Evolutionary conservation across 2,329 filamentous ascomycete species (phyloP), one percentile per base, ranked within the genome.

Genomic region (Xylaria digitata): DNA sequence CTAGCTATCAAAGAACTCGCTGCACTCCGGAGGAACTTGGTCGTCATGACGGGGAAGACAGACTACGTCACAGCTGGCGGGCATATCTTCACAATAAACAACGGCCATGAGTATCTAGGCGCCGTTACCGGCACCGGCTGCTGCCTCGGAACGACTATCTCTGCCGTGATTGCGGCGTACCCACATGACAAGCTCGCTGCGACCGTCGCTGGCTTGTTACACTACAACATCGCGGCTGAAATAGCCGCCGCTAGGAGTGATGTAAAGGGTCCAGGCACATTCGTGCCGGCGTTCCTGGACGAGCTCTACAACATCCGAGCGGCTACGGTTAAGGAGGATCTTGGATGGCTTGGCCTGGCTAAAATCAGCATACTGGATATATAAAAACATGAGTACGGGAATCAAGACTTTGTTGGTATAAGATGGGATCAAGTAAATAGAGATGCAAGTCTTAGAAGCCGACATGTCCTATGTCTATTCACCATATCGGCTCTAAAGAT

Each of bases 261-360:
- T 69, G 92, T 96, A 2, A 84, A 83, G 65, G 95, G 95, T 0
- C 94, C 95, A 0, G 95, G 95, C 0, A 93, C 89, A 0, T 97
- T 97, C 81, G 89, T 96, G 13, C 91, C 93, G 0, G 90, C 90
- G 0, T 94, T 97, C 75, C 81, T 97, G 48, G 95, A 98, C 73
- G 91, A 87, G 79, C 74, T 90, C 69, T 85, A 84, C 72, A 76
- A 77, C 26, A 73, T 88, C 19, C 79, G 87, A 61, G 81, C 80
- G 70, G 82, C 82, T 37, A 86, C 86, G 2, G 80, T 78, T 0
- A 74, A 76, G 5, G 84, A 83, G 0, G 80, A 88, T 67, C 56
- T 81, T 7, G 71, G 70, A 6, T 91, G 88, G 89, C 75, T 88
- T 62, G 75, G 79, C 56, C 79, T 77, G 60, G 86, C 85, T 2